phyloP scores from a whole-genome alignment of 345 rosid genomes.

The Populus ilicifolia region DNA sequence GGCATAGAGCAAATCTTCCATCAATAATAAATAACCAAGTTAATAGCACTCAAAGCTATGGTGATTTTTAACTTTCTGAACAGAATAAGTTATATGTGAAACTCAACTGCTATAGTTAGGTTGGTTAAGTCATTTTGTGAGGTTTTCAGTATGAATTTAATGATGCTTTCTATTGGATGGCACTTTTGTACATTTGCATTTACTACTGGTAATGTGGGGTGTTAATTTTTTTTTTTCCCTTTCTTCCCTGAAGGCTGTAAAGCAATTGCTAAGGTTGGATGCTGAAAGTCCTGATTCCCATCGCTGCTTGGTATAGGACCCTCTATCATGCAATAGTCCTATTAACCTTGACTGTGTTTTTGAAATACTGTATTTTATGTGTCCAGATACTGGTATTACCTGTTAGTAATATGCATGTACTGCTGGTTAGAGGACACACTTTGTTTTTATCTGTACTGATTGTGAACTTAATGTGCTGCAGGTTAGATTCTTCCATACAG shows the following conservation, averaged over 20 bases:
- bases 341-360: background rate
- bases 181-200: background rate
- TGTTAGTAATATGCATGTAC: background rate
- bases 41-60: background rate
- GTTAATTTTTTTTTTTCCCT: background rate
- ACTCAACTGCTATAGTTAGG: background rate
- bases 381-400: background rate
- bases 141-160: background rate
- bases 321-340: slow-evolving; percentile 1
- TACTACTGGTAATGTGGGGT: background rate
- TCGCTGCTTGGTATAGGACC: slow-evolving; percentile 68
- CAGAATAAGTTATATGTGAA: background rate
- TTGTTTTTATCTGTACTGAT: background rate
- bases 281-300: slow-evolving; percentile 87
- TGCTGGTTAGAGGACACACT: background rate
- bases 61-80: background rate
- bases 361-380: background rate
- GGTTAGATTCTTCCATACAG: slow-evolving; percentile 82
- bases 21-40: background rate
- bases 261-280: slow-evolving; percentile 77
- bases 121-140: background rate
- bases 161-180: background rate
- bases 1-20: background rate
- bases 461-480: slow-evolving; percentile 31
- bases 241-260: slow-evolving; percentile 58